Base-by-base conservation (phyloP, 2,329 filamentous ascomycete genomes). In the Lasiodiplodia citricola region DNA sequence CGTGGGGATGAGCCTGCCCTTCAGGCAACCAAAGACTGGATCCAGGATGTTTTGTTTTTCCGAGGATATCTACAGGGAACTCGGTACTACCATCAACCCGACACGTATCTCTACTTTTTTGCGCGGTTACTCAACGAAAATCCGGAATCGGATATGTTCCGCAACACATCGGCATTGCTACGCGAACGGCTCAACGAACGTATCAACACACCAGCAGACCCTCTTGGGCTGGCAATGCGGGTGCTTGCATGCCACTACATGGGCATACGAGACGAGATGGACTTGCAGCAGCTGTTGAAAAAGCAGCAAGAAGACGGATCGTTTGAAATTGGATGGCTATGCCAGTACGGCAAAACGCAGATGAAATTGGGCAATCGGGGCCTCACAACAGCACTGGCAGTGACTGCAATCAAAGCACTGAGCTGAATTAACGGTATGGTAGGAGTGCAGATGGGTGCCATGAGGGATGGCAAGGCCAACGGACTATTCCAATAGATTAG, bases 281-380 rank as follows among this genome's bases (percentile, higher is more conserved):
- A 72, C 66, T 7, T 72, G 7, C 13, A 68, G 10, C 69, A 67
- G 38, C 71, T 81, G 23, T 67, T 74, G 16, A 68, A 65, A 10
- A 37, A 77, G 37, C 79, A 81, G 67, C 72, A 72, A 35, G 71
- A 74, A 21, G 79, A 80, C 68, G 79, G 79, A 0, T 73, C 79
- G 5, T 81, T 79, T 79, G 73, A 25, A 37, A 55, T 73, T 21
- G 74, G 71, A 0, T 75, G 74, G 73, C 56, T 75, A 31, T 76
- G 69, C 58, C 68, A 68, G 6, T 74, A 73, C 56, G 71, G 72
- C 0, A 67, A 66, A 16, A 72, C 66, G 16, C 25, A 66, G 23
- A 70, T 70, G 62, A 71, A 65, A n/a, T 72, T 75, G 66, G 75
- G 73, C 3, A 74, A 69, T 52, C 68, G 72, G 10, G 73, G 70